Evolutionary conservation across 2,329 filamentous ascomycete species (phyloP).

Genomic region (Colletotrichum cereale): DNA sequence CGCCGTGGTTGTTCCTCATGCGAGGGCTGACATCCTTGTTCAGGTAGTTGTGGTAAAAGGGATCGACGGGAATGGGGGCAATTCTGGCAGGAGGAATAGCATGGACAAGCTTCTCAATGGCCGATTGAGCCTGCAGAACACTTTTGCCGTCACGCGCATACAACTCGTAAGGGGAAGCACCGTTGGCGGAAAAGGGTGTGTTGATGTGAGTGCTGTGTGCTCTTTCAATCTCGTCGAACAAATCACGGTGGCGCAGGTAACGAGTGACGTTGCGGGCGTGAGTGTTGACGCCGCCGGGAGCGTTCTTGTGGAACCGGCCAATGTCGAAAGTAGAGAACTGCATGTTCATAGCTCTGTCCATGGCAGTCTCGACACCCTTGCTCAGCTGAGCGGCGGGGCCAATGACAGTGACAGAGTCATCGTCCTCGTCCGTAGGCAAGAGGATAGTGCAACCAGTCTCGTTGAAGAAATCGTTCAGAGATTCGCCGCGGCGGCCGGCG

Average conservation of each 20-base stretch:
- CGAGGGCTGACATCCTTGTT: slow-evolving; percentile 72
- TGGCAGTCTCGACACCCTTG: slow-evolving; percentile 82
- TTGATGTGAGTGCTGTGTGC: slow-evolving; percentile 89
- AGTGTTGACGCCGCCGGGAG: slow-evolving; percentile 76
- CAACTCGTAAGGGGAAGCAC: slow-evolving; percentile 85
- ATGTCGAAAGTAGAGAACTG: slow-evolving; percentile 87
- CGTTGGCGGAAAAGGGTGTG: slow-evolving; percentile 77
- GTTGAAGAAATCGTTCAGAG: slow-evolving; percentile 86
- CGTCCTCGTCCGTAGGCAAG: slow-evolving; percentile 81
- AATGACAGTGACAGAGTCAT: slow-evolving; percentile 86
- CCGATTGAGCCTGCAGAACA: slow-evolving; percentile 78
- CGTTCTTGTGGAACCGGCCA: slow-evolving; percentile 80
- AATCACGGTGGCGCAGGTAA: slow-evolving; percentile 85
- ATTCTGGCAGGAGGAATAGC: slow-evolving; percentile 81
- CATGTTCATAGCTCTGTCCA: slow-evolving; percentile 90
- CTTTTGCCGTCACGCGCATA: slow-evolving; percentile 91
- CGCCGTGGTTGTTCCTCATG: slow-evolving; percentile 77
- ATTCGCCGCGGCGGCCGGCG: slow-evolving; percentile 83
- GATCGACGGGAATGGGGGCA: slow-evolving; percentile 75
- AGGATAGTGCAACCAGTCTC: slow-evolving; percentile 93
- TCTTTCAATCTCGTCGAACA: slow-evolving; percentile 85
- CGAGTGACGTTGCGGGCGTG: slow-evolving; percentile 90
- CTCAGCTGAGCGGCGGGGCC: slow-evolving; percentile 82
- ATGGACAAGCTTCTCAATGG: slow-evolving; percentile 80
- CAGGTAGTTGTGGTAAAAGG: slow-evolving; percentile 83